A percentile compares a stretch with the other conserved stretches of the same genome.
Conservation (phyloP, 805 yeast species). For the Brettanomyces custersianus region DNA sequence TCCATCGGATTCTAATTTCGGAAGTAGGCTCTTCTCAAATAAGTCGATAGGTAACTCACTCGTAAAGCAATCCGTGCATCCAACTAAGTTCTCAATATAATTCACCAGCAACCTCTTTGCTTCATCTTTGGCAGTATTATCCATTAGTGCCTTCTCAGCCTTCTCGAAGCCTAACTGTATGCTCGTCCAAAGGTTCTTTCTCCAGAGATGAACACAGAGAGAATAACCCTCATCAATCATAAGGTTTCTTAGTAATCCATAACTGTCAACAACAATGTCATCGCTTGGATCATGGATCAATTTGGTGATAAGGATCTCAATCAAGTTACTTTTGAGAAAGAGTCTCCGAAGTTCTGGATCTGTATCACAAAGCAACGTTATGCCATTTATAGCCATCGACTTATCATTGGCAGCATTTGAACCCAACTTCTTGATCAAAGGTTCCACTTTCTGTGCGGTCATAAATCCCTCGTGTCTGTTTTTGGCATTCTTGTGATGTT, state of each 20-base stretch:
- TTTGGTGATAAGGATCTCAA: slow-evolving; percentile 54
- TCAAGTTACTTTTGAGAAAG: slow-evolving; percentile 62
- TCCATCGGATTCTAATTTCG: slow-evolving; percentile 12
- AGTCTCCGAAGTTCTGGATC: slow-evolving; percentile 43
- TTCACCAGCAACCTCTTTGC: slow-evolving; percentile 47
- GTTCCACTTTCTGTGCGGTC: slow-evolving; percentile 44
- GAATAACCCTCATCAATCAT: slow-evolving; percentile 86
- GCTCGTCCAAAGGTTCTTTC: slow-evolving; percentile 66
- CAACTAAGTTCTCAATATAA: slow-evolving; percentile 62
- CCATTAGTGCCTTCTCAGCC: slow-evolving; percentile 38
- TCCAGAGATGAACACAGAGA: slow-evolving; percentile 63
- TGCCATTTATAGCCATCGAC: slow-evolving; percentile 67
- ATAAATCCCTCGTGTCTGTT: slow-evolving; percentile 27
- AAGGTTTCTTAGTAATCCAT: slow-evolving; percentile 72
- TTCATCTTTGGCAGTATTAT: slow-evolving; percentile 15
- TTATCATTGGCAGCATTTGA: slow-evolving; percentile 63
- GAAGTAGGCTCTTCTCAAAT: slow-evolving; percentile 26
- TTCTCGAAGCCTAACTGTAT: slow-evolving; percentile 45
- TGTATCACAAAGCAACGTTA: slow-evolving; percentile 55
- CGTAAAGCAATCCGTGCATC: slow-evolving; percentile 52
- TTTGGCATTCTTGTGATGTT: slow-evolving; percentile 27
- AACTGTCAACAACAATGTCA: slow-evolving; percentile 73
- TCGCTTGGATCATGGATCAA: slow-evolving; percentile 58
- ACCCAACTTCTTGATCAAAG: slow-evolving; percentile 56
- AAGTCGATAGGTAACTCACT: slow-evolving; percentile 51